Base-by-base conservation (phyloP, 169 alveolate species). In the Cardiosporidium cionae region DNA sequence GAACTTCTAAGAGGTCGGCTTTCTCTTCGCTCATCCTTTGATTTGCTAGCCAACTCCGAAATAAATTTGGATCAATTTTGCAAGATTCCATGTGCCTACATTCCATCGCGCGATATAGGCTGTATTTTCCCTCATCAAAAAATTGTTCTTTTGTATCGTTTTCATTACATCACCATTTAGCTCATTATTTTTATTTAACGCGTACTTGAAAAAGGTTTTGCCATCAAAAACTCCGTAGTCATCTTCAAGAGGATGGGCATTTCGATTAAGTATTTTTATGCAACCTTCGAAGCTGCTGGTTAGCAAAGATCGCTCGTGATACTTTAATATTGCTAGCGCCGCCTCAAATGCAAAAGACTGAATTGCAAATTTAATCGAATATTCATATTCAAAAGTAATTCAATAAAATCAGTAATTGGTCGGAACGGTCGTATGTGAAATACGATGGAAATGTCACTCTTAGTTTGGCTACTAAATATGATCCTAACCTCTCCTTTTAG, bases 261-360 rank as follows among this genome's bases (percentile, higher is more conserved):
- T 53, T 2, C 78, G 72, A 22, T 35, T 72, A 29, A 72, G 63
- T 29, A 72, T 72, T 3, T 28, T 23, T n/a, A 72, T 6, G 58
- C 78, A 72, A 2, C 78, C 78, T 52, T 72, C 73, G 22, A 72
- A 72, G 0, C 69, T 52, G 58, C 63, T 72, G 35, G 31, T 32
- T 3, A 72, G 71, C 33, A 72, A 32, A 32, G 44, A 64, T 31
- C 65, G n/a, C 62, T 72, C 78, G 63, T 72, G 33, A 44, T 72
- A 72, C 63, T 72, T 72, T 6, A 72, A 32, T 34, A 72, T 37
- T 1, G 69, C 78, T 0, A 72, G 33, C 2, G 78, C 78, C 25
- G 54, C 32, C 25, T 72, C 72, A n/a, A 72, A 64, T 23, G 44
- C 25, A 62, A n/a, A 72, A 1, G 44, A 54, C 78, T 72, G 32